Evolutionary conservation across 2,329 filamentous ascomycete genomes (phyloP), one percentile per base, ranked within the genome.

Genomic region (Hortaea sp.): DNA sequence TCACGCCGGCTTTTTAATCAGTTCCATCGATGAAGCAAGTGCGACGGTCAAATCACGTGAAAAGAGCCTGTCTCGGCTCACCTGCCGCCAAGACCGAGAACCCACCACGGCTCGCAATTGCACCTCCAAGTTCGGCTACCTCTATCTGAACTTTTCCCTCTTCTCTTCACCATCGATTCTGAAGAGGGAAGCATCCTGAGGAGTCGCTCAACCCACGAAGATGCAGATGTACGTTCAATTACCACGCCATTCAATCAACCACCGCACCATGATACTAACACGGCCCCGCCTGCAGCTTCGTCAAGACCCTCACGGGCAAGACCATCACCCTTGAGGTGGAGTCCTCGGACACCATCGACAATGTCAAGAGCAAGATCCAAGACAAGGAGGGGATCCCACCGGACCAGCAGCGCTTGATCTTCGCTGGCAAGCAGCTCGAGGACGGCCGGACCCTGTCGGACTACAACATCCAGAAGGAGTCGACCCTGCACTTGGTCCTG

Each of bases 401-500:
- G 42, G 92, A 97, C 78, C 92, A 97, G 75, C 92, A 98, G 79
- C 90, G 92, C 71, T 76, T 98, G 73, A 98, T 98, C 82, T 98
- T 97, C 75, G 92, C 92, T 67, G 92, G 92, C 72, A 98, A 98
- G 85, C 92, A 98, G 81, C 89, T 98, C 69, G 92, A 97, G 78
- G 92, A 98, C 69, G 92, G 92, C 73, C 90, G 92, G 68, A 97
- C 92, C 65, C 88, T 98, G 60, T 92, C 85, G 69, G 92, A 98
- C 79, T 98, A 98, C 87, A 98, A 97, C 84, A 97, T 98, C 80
- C 92, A 98, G 84, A 98, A 98, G 85, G 90, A 97, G 83, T 89
- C 83, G 63, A 98, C 92, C 65, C 88, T 98, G 61, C 92, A 98
- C 77, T 78, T 97, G 64, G 92, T 98, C 65, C 84, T 98, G 65